These are phyloP conservation scores for Phytophthora sp. DNA, from an alignment of 352 stramenopile genomes.

Conservation along the genomic window DNA sequence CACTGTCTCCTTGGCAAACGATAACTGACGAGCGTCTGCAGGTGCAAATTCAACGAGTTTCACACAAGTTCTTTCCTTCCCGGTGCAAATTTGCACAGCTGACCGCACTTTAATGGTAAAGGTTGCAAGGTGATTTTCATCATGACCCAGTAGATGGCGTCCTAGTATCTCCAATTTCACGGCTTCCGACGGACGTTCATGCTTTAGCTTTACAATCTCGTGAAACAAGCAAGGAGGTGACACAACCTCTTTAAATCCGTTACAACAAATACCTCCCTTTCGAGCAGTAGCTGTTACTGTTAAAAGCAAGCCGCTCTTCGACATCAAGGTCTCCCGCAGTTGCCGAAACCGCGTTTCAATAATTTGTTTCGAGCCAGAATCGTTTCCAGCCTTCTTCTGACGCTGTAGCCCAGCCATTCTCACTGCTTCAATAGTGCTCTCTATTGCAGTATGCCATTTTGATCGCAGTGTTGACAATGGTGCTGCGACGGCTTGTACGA, in stretches of 20 bases:
- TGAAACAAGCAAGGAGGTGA: background rate
- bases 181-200: too few relatives aligned
- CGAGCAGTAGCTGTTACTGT: background rate
- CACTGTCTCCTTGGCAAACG: background rate
- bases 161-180: background rate
- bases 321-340: background rate
- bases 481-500: background rate
- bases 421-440: background rate
- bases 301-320: background rate
- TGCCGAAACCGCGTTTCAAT: background rate
- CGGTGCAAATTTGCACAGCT: background rate
- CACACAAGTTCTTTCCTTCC: background rate
- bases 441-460: background rate
- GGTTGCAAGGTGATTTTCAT: background rate
- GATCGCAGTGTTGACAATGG: background rate
- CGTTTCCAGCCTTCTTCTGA: background rate
- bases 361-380: background rate
- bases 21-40: background rate
- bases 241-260: background rate
- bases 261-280: background rate
- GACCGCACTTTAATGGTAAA: background rate
- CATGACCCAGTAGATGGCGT: background rate
- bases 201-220: background rate
- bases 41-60: background rate
- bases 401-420: background rate